These are phyloP conservation scores for Rhytidiadelphus loreus DNA, from an alignment of 225 moss, liverwort and hornwort genomes.

Conservation along the genomic window DNA sequence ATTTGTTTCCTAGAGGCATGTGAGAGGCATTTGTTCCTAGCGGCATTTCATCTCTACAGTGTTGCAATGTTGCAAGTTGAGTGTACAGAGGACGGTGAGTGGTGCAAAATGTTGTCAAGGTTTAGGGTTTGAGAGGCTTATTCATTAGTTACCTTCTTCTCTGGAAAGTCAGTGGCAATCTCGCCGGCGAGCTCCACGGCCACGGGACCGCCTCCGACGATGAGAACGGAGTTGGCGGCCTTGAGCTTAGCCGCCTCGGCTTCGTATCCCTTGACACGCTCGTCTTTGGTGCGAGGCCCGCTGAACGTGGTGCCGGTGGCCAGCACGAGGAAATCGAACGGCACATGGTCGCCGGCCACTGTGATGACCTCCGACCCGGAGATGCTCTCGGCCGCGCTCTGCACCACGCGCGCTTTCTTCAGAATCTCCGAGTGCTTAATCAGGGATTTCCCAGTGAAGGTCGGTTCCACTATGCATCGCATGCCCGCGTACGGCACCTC, in stretches of 20 bases:
- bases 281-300: slow-evolving; percentile 32
- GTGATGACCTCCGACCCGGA: slow-evolving; percentile 47
- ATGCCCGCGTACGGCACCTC: slow-evolving; percentile 63
- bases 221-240: slow-evolving; percentile 52
- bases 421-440: slow-evolving; percentile 50
- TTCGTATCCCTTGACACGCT: slow-evolving; percentile 39
- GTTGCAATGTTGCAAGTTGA: neutral
- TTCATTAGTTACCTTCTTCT: slow-evolving; percentile 38
- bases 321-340: slow-evolving; percentile 69
- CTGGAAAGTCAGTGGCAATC: slow-evolving; percentile 65
- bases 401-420: slow-evolving; percentile 38
- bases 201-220: slow-evolving; percentile 82
- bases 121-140: neutral
- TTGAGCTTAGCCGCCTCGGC: slow-evolving; percentile 41
- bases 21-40: too few species aligned
- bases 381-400: slow-evolving; percentile 32
- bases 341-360: slow-evolving; percentile 32
- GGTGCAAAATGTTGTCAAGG: neutral
- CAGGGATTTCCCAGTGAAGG: slow-evolving; percentile 37
- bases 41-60: neutral
- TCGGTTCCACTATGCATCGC: slow-evolving; percentile 64
- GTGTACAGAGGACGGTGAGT: neutral
- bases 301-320: slow-evolving; percentile 54
- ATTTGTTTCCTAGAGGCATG: neutral
- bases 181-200: slow-evolving; percentile 83